A percentile compares a stretch with the other conserved stretches of the same genome.
These are phyloP conservation scores for Psilocybe cyanescens DNA, from an alignment of 768 basidiomycete species.

Conservation along the genomic window DNA sequence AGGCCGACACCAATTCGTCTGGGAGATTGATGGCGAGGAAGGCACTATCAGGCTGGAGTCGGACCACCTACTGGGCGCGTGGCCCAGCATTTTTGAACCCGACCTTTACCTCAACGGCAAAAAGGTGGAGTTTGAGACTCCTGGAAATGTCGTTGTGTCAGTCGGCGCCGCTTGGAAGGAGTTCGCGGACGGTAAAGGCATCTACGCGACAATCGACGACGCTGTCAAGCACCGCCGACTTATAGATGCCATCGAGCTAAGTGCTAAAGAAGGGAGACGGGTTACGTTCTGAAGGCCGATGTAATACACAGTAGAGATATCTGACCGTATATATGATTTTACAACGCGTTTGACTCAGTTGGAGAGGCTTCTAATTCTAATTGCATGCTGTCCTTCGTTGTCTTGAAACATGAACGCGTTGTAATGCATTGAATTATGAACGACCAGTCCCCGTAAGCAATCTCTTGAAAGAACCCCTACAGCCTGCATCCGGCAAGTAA, in stretches of 20 bases:
- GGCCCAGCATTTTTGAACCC: conserved; percentile 8
- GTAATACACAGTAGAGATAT: not conserved
- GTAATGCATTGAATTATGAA: too few species aligned
- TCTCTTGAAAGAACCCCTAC: too few species aligned
- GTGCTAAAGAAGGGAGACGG: conserved; percentile 6
- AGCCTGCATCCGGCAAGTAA: too few species aligned
- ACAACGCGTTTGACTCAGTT: not conserved
- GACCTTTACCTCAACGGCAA: conserved; percentile 23
- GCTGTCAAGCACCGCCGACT: conserved; percentile 20
- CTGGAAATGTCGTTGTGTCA: not conserved
- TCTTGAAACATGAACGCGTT: too few species aligned
- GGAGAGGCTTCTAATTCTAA: too few species aligned
- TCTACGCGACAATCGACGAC: conserved; percentile 24
- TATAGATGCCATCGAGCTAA: conserved; percentile 20
- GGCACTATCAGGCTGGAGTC: conserved; percentile 25
- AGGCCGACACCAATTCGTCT: conserved; percentile 30
- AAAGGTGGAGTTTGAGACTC: conserved; percentile 14
- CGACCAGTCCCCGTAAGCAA: too few species aligned
- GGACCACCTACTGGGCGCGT: not conserved
- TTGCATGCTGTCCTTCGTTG: too few species aligned
- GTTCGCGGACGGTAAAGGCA: conserved; percentile 15
- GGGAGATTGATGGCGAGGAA: conserved; percentile 40
- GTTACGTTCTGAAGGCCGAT: not conserved
- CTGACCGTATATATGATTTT: not conserved
- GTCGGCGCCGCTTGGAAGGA: conserved; percentile 13